These are phyloP conservation scores for Kazachstania bromeliacearum DNA, from an alignment of 805 yeast genomes.

Conservation along the genomic window DNA sequence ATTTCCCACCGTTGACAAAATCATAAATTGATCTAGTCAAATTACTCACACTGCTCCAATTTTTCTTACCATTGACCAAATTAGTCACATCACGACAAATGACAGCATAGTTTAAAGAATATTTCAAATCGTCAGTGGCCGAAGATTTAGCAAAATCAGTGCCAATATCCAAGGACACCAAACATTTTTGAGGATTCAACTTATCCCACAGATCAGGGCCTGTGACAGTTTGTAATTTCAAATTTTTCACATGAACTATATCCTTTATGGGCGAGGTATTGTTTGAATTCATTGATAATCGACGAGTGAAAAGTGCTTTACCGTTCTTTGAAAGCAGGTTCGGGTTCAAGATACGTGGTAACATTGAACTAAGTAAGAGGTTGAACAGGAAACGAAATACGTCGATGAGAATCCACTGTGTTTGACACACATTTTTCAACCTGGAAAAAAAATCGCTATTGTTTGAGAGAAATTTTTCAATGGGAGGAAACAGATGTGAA, in stretches of 20 bases:
- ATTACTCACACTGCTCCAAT: slow-evolving; percentile 30
- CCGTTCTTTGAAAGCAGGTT: too few relatives aligned
- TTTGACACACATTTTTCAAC: too few relatives aligned
- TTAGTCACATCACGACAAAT: slow-evolving; percentile 56
- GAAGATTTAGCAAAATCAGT: slow-evolving; percentile 72
- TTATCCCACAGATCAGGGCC: slow-evolving; percentile 73
- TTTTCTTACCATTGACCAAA: slow-evolving; percentile 34
- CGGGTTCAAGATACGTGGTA: too few relatives aligned
- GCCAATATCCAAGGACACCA: slow-evolving; percentile 46
- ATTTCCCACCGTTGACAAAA: slow-evolving; percentile 31
- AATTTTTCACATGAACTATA: slow-evolving; percentile 40
- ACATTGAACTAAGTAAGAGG: too few relatives aligned
- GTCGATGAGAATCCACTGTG: too few relatives aligned
- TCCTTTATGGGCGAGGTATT: too few relatives aligned
- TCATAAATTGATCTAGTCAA: slow-evolving; percentile 40
- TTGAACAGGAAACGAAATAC: too few relatives aligned
- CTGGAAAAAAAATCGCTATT: too few relatives aligned
- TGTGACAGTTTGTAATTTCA: slow-evolving; percentile 52
- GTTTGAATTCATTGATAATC: too few relatives aligned
- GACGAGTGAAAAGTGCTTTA: too few relatives aligned
- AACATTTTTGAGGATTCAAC: slow-evolving; percentile 55
- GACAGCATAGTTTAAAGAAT: slow-evolving; percentile 83
- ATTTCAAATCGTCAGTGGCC: slow-evolving; percentile 66
- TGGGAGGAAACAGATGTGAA: too few relatives aligned
- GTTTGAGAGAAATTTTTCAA: too few relatives aligned